Evolutionary conservation across 352 stramenopile species (phyloP), one percentile per base, ranked within the genome.

Genomic region (Pythium periplocum): DNA sequence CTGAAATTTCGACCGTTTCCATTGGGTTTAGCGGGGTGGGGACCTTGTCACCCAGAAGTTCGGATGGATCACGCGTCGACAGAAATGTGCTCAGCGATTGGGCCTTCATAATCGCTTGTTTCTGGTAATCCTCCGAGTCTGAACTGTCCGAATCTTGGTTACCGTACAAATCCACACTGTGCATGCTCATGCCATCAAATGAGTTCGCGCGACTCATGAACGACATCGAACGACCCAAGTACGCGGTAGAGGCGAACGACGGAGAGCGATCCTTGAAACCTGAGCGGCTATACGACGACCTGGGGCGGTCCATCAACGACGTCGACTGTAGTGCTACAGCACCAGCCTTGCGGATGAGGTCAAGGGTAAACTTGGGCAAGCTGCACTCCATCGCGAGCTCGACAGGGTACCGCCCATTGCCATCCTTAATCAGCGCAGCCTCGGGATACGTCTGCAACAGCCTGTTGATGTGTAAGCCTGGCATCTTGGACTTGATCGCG

Each of bases 401-500:
- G 46, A 86, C 57, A 1, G 81, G 69, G 63, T 87, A 86, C 51
- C 62, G 65, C 5, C 73, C 75, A 33, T 42, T 73, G 53, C 68
- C 64, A 52, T 87, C 75, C 54, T 83, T 87, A 12, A 66, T 69
- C 11, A 88, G 66, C 33, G 73, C 68, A 12, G 70, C 71, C 35
- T 75, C 61, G 2, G 69, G 63, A 39, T 68, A 70, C 45, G 43
- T 68, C 33, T 73, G 49, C 48, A 92, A 55, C 45, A 93, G 61
- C 51, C 64, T 57, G 47, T 75, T 75, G 53, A 93, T 65, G 36
- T 86, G 64, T 37, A 91, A 49, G 0, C 72, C 78, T 1, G 75
- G 70, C 36, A 86, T 64, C 55, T 86, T 86, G 39, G 75, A 74
- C 26, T 77, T 69, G 51, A 93, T 83, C n/a, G 83, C 83, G 17